These are phyloP conservation scores for Ophiostoma quercus DNA, from an alignment of 2,329 filamentous ascomycete species.

Conservation along the genomic window DNA sequence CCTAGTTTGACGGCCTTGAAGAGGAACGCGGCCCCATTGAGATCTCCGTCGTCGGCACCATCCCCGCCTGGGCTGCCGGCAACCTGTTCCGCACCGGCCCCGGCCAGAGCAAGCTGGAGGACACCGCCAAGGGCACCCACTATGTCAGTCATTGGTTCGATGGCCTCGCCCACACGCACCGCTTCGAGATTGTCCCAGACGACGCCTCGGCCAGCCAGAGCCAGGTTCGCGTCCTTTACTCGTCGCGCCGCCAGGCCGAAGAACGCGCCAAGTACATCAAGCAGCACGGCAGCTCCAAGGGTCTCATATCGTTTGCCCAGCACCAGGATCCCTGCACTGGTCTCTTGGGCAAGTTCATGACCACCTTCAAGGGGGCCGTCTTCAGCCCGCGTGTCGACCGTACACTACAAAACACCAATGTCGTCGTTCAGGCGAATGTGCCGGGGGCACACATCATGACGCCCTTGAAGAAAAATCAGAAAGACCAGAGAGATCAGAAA, in stretches of 20 bases:
- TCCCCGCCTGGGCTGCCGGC: slow-evolving; percentile 67
- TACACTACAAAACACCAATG: slow-evolving; percentile 51
- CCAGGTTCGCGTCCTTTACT: slow-evolving; percentile 56
- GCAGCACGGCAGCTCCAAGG: slow-evolving; percentile 51
- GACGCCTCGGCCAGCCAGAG: neutral
- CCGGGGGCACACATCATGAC: slow-evolving; percentile 36
- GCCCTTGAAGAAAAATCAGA: neutral
- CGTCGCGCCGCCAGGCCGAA: slow-evolving; percentile 64
- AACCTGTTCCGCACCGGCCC: slow-evolving; percentile 70
- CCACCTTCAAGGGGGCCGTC: slow-evolving; percentile 42
- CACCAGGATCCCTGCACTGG: slow-evolving; percentile 68
- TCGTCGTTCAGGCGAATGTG: slow-evolving; percentile 60
- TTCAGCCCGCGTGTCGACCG: neutral
- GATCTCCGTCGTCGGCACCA: slow-evolving; percentile 57
- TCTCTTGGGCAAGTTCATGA: slow-evolving; percentile 66
- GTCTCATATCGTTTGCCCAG: slow-evolving; percentile 60
- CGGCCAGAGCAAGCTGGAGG: slow-evolving; percentile 57
- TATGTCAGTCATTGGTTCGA: slow-evolving; percentile 75
- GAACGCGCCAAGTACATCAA: slow-evolving; percentile 56
- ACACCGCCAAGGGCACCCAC: slow-evolving; percentile 54
- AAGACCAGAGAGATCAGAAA: neutral
- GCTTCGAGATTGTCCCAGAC: slow-evolving; percentile 59
- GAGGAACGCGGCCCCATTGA: slow-evolving; percentile 62
- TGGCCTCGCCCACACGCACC: slow-evolving; percentile 65
- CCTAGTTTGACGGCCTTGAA: slow-evolving; percentile 61